A percentile compares a stretch with the other conserved stretches of the same genome.
phyloP scores from a whole-genome alignment of 2,329 filamentous ascomycete genomes.

The Fusarium pininemorale region DNA sequence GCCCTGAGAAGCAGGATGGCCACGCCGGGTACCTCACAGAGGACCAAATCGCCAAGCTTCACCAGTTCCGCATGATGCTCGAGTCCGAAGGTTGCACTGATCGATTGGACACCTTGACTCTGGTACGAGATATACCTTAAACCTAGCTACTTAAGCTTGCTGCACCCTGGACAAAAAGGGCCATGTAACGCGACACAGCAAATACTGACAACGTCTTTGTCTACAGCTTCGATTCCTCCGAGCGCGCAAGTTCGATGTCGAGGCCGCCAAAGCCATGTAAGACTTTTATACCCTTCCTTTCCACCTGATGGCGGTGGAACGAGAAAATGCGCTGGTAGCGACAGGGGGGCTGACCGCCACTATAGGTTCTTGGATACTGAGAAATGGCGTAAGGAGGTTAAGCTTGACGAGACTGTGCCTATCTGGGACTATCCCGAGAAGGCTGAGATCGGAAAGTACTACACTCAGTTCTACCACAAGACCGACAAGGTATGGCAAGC shows the following conservation, averaged over 20 bases:
- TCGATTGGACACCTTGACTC: conserved; percentile 88
- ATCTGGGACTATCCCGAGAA: conserved; percentile 91
- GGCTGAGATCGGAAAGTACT: conserved; percentile 84
- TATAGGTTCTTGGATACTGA: conserved; percentile 89
- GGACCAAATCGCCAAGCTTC: conserved; percentile 88
- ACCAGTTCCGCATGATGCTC: conserved; percentile 84
- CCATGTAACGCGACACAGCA: conserved; percentile 7
- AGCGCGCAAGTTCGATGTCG: conserved; percentile 93
- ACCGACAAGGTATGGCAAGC: conserved; percentile 73
- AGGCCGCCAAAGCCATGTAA: conserved; percentile 85
- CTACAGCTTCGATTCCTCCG: conserved; percentile 84
- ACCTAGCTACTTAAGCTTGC: neutral
- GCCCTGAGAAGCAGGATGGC: conserved; percentile 74
- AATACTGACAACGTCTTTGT: conserved; percentile 17
- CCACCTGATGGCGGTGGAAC: conserved; percentile 29
- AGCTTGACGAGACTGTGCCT: conserved; percentile 81
- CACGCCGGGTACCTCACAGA: conserved; percentile 89
- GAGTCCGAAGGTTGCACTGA: conserved; percentile 85
- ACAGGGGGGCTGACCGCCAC: conserved; percentile 40
- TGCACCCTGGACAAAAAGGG: conserved; percentile 7
- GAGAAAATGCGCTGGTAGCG: conserved; percentile 16
- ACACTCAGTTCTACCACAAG: conserved; percentile 99
- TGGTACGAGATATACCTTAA: conserved; percentile 66
- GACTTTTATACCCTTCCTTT: conserved; percentile 2
- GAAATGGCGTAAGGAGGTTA: conserved; percentile 88